Percentiles rank a stretch among this genome's conserved stretches.
phyloP scores from a whole-genome alignment of 75 land plant genomes.

The Picea glauca region DNA sequence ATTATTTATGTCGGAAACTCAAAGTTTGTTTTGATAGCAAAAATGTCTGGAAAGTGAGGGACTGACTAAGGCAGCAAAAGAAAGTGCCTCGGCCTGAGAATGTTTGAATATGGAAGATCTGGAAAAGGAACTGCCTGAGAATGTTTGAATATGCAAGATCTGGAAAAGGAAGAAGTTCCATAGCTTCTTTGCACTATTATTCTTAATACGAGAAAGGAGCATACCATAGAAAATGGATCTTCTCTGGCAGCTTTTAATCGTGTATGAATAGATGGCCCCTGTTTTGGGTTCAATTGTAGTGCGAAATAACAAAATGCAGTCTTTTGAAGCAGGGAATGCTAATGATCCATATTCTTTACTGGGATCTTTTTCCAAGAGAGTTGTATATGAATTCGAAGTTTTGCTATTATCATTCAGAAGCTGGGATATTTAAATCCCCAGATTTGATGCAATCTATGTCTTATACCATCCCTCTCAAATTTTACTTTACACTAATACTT shows the following conservation, averaged over 20 bases:
- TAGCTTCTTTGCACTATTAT: neutral
- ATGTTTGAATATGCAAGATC: neutral
- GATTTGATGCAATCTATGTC: too few relatives aligned
- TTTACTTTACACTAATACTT: too few relatives aligned
- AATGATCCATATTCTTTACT: too few relatives aligned
- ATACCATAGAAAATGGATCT: neutral
- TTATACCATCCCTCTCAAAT: too few relatives aligned
- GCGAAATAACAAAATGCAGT: too few relatives aligned
- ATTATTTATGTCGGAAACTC: neutral
- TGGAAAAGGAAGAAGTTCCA: neutral
- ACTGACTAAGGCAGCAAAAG: neutral
- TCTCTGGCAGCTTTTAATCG: neutral
- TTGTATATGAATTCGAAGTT: too few relatives aligned
- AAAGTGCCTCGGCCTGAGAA: neutral
- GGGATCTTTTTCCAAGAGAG: too few relatives aligned
- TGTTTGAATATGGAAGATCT: neutral
- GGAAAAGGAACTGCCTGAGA: neutral
- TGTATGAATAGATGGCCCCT: too few relatives aligned
- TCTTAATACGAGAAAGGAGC: neutral
- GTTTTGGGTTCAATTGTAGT: too few relatives aligned
- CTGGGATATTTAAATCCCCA: too few relatives aligned
- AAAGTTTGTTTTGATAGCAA: constrained; percentile 1
- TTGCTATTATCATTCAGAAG: too few relatives aligned
- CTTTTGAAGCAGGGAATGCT: too few relatives aligned
- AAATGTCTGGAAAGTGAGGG: neutral